Conservation (phyloP, 2,329 filamentous ascomycete species). For the Ophiognomonia clavigignenti-juglandacearum region DNA sequence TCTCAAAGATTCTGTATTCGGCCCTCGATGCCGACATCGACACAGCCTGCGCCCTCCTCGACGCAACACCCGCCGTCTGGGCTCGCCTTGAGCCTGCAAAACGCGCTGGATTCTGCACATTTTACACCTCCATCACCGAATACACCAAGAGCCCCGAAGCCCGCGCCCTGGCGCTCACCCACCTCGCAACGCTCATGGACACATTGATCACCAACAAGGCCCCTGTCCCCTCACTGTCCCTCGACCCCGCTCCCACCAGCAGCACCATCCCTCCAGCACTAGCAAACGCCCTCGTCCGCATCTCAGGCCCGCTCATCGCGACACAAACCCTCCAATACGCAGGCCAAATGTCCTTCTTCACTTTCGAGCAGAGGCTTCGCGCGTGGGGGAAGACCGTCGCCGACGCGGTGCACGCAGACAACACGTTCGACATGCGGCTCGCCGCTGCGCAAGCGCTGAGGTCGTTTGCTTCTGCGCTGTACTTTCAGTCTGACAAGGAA, state of each 20-base stretch:
- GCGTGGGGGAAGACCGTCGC: constrained; percentile 47
- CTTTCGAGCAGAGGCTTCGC: constrained; percentile 20
- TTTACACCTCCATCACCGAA: constrained; percentile 40
- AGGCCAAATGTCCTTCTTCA: constrained; percentile 12
- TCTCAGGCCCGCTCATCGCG: constrained; percentile 43
- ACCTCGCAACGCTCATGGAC: constrained; percentile 43
- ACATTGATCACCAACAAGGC: constrained; percentile 27
- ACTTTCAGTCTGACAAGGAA: no score
- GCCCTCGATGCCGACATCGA: constrained; percentile 35
- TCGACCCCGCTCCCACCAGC: constrained; percentile 29
- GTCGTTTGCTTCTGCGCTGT: constrained; percentile 39
- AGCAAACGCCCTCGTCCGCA: constrained; percentile 43
- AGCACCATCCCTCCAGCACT: constrained; percentile 42
- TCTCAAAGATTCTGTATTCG: constrained; percentile 29
- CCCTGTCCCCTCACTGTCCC: constrained; percentile 26
- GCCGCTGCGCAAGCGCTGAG: constrained; percentile 53
- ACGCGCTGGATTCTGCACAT: constrained; percentile 31
- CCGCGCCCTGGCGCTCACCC: constrained; percentile 41
- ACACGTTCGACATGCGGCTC: constrained; percentile 60
- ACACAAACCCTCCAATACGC: constrained; percentile 19
- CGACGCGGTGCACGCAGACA: constrained; percentile 42
- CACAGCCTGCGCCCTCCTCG: constrained; percentile 36
- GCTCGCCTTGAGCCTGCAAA: constrained; percentile 18
- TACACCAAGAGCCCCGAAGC: constrained; percentile 36
- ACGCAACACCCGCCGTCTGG: constrained; percentile 30